Percentiles rank a stretch among this genome's conserved stretches.
Conservation (phyloP, 345 rosid species). For the Syzygium oleosum region DNA sequence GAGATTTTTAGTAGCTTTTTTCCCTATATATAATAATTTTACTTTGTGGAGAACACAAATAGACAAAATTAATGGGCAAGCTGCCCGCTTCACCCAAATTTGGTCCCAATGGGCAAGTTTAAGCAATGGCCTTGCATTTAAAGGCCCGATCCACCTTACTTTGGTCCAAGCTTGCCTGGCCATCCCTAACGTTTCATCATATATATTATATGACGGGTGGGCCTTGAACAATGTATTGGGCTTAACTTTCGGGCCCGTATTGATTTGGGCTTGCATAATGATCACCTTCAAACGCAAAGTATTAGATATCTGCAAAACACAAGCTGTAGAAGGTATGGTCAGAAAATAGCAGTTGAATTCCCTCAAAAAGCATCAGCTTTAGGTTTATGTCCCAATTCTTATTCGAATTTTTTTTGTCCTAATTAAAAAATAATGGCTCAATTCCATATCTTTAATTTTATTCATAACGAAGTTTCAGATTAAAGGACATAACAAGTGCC, state of each 20-base stretch:
- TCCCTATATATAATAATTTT: background rate
- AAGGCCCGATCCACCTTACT: background rate
- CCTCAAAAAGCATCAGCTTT: background rate
- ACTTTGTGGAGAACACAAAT: background rate
- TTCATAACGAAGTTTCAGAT: background rate
- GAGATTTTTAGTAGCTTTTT: no score
- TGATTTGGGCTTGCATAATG: background rate
- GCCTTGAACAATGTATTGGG: background rate
- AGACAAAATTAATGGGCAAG: background rate
- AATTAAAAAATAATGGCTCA: background rate
- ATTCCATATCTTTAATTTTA: background rate
- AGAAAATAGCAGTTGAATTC: background rate
- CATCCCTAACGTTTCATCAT: background rate
- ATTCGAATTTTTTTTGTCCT: background rate
- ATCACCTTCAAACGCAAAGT: background rate
- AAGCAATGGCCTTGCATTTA: background rate
- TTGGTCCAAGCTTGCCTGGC: background rate
- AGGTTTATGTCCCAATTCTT: background rate
- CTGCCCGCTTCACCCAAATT: background rate
- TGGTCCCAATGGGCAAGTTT: background rate
- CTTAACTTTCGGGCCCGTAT: background rate
- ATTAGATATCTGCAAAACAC: background rate
- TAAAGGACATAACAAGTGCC: no score
- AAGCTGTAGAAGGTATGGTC: background rate
- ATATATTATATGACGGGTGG: background rate